Evolutionary conservation across 1,139 yeast genomes (phyloP).

Genomic region (Pichia sp.): DNA sequence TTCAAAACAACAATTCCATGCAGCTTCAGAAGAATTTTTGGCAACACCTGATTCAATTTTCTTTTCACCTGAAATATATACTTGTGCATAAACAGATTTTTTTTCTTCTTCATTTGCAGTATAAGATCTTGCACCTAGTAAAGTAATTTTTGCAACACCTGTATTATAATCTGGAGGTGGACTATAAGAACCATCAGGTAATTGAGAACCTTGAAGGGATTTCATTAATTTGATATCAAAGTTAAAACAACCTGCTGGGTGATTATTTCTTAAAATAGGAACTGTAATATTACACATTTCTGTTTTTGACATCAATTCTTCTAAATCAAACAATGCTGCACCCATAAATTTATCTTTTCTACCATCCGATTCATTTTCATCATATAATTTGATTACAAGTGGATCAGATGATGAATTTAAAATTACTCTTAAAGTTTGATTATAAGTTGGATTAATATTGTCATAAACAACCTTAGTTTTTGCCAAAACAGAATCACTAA

Average conservation of each 20-base stretch:
- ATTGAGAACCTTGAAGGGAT: conserved; percentile 64
- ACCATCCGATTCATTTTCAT: conserved; percentile 56
- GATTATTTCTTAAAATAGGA: conserved; percentile 69
- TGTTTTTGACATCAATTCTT: conserved; percentile 50
- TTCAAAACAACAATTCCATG: conserved; percentile 63
- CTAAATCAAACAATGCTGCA: conserved; percentile 68
- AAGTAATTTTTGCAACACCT: conserved; percentile 67
- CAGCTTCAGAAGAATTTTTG: conserved; percentile 62
- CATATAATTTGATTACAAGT: conserved; percentile 60
- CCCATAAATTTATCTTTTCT: conserved; percentile 83
- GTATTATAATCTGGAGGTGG: conserved; percentile 93
- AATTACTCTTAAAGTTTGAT: conserved; percentile 67
- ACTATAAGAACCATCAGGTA: conserved; percentile 78
- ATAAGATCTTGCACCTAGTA: conserved; percentile 45
- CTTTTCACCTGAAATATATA: conserved; percentile 56
- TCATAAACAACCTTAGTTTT: conserved; percentile 61
- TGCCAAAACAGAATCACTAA: conserved; percentile 53
- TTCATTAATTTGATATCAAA: conserved; percentile 76
- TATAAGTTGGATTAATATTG: conserved; percentile 73
- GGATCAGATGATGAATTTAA: conserved; percentile 78
- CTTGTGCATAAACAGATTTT: conserved; percentile 65
- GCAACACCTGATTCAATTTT: conserved; percentile 50
- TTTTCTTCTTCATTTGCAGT: conserved; percentile 34
- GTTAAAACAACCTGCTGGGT: conserved; percentile 66
- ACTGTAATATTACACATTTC: conserved; percentile 47